These are phyloP conservation scores for Musa acuminata DNA, from an alignment of 176 grass and related monocot genomes.

Conservation along the genomic window DNA sequence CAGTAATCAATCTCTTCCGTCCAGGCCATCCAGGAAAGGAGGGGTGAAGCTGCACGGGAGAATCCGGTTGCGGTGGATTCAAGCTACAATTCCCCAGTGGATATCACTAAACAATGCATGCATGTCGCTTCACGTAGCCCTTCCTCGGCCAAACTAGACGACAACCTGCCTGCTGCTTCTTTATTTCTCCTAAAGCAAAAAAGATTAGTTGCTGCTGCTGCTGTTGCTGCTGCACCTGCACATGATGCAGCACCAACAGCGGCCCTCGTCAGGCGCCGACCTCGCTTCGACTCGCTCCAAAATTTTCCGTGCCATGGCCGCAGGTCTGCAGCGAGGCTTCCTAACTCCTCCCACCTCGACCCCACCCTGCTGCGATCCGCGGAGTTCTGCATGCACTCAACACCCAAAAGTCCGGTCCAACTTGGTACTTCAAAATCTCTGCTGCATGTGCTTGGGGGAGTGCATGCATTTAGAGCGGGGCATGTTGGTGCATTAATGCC, in stretches of 20 bases:
- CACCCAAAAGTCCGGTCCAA: background rate
- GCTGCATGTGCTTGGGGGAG: background rate
- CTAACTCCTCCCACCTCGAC: too few relatives aligned
- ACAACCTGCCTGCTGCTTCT: too few relatives aligned
- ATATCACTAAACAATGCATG: background rate
- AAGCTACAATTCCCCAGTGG: too few relatives aligned
- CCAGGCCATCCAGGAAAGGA: too few relatives aligned
- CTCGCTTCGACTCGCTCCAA: background rate
- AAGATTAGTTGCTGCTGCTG: background rate
- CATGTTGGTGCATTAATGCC: constrained; percentile 8
- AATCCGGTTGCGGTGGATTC: too few relatives aligned
- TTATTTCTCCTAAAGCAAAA: too few relatives aligned
- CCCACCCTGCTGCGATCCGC: too few relatives aligned
- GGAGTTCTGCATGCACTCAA: background rate
- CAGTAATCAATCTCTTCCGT: too few relatives aligned
- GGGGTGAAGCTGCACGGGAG: too few relatives aligned
- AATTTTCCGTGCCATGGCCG: background rate
- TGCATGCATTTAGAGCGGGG: background rate
- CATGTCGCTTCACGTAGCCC: background rate
- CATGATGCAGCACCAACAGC: background rate
- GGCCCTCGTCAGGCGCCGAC: background rate
- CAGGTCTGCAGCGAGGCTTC: background rate
- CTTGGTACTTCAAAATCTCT: too few relatives aligned
- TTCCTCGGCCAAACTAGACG: background rate
- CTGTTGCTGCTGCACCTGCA: background rate